Evolutionary conservation across 257 asterid genomes (phyloP), one percentile per base, ranked within the genome.

Genomic region (Solanum virginianum): DNA sequence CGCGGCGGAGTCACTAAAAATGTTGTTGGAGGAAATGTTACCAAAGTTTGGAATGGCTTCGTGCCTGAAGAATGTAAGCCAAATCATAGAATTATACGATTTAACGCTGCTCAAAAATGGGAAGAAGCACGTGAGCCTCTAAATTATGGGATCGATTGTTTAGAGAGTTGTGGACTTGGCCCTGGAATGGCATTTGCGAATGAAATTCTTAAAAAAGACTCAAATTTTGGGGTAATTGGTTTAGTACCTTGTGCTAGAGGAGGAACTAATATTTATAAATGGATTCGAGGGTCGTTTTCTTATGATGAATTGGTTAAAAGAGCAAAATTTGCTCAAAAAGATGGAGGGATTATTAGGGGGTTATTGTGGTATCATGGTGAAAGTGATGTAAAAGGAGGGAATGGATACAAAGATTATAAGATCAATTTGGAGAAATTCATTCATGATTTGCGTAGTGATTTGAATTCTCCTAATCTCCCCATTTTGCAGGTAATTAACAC

Each of bases 301-400:
- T 88, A 86, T 32, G 77, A 84, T 29, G 36, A 88, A 4, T 56
- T 89, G 89, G 55, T 90, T 7, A 32, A n/a, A 12, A 87, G 91
- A 82, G 77, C 90, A 20, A 83, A 49, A 3, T 82, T 47, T 7
- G 88, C 91, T 2, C 18, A 80, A 16, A 80, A 83, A 39, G 36
- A 57, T 47, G 90, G 91, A 8, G 91, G 93, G 41, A 60, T 22
- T 17, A 66, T 90, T 12, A 79, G 86, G 11, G 93, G 84, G 1
- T 57, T 90, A 85, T 53, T 90, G 10, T 90, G 93, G 93, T 90
- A 86, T 84, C 93, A 90, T 84, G 93, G 93, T 8, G 93, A 89
- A 72, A 49, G 77, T 14, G 93, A 90, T 53, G 81, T 88, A 5
- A 45, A 80, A 39, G 63, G 10, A 14, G 41, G 60, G 15, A n/a